A percentile compares a stretch with the other conserved stretches of the same genome.
Evolutionary conservation across 2,329 filamentous ascomycete species (phyloP).

Genomic region (Venturia nashicola): DNA sequence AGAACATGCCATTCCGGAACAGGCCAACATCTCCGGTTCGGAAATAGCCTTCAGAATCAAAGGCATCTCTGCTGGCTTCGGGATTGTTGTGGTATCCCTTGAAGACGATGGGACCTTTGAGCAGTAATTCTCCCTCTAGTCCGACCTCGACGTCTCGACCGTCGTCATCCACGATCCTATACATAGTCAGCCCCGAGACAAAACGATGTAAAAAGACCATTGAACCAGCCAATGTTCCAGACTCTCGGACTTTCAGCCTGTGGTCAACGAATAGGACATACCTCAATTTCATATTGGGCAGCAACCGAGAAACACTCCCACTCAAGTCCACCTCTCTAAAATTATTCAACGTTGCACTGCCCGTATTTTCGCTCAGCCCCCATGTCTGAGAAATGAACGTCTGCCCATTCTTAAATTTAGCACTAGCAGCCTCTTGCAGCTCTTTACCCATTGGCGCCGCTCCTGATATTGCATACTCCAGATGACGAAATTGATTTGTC

Average conservation of each 20-base stretch:
- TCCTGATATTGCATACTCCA: constrained; percentile 38
- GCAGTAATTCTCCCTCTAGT: constrained; percentile 20
- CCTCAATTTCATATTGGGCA: constrained; percentile 21
- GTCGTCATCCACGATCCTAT: constrained; percentile 23
- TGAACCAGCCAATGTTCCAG: no score
- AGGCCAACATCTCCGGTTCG: constrained; percentile 26
- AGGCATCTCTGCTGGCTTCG: constrained; percentile 18
- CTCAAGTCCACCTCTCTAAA: constrained; percentile 29
- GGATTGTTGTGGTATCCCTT: constrained; percentile 26
- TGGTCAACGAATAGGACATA: not conserved
- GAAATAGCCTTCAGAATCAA: constrained; percentile 23
- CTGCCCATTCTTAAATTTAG: constrained; percentile 33
- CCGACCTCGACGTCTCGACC: constrained; percentile 21
- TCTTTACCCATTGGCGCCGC: constrained; percentile 46
- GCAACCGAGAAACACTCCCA: constrained; percentile 33
- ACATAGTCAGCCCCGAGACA: constrained; percentile 13
- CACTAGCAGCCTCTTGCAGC: constrained; percentile 37
- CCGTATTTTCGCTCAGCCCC: constrained; percentile 45
- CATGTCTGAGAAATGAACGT: constrained; percentile 41
- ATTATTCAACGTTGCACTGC: constrained; percentile 35
- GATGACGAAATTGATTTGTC: constrained; percentile 40
- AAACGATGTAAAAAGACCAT: not conserved
- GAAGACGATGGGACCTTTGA: constrained; percentile 24
- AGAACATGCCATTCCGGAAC: constrained; percentile 25
- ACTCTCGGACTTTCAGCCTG: no score